Evolutionary conservation across 2,329 filamentous ascomycete species (phyloP), one percentile per base, ranked within the genome.

Genomic region (Monosporascus sp.): DNA sequence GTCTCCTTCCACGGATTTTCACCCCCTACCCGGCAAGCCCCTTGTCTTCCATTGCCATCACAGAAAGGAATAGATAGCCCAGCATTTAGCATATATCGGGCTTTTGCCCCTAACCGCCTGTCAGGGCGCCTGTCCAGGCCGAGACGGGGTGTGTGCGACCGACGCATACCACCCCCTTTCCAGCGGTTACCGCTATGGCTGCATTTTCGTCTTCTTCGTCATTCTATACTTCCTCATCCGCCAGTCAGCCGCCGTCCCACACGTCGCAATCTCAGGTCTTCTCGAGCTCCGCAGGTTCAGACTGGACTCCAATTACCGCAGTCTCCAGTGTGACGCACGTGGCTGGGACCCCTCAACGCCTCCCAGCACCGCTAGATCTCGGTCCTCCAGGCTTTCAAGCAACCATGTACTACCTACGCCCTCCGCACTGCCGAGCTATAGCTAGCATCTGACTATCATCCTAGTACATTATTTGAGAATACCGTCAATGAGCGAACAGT

Each of bases 371-470:
- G 37, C 70, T 79, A 43, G 77, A 80, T 59, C 70, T 80, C 46
- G 77, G 77, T 4, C 77, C 77, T 50, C 77, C 77, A 37, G 77
- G 77, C 49, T 80, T 76, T 58, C 74, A 78, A 69, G 77, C 77
- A 63, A 79, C 76, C 62, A 79, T 80, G 77, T 80, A 73, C 63
- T 60, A 51, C 58, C 58, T 62, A 57, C 63, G 37, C 52, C 56
- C 25, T 52, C 50, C 39, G 46, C 35, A 49, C 48, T 47, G 39
- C n/a, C 43, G 3, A 18, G 43, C 22, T 14, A 31, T 17, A 17
- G 14, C 25, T 17, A 31, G 6, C n/a, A n/a, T 46, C 43, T 46
- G 24, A 46, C 43, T 27, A 5, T 14, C 37, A 37, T 20, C 20
- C 47, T 20, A 80, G 77, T 69, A 75, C 70, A 46, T 70, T 80